These are phyloP conservation scores for Solanum commersonii DNA, from an alignment of 257 asterid genomes.

Conservation along the genomic window DNA sequence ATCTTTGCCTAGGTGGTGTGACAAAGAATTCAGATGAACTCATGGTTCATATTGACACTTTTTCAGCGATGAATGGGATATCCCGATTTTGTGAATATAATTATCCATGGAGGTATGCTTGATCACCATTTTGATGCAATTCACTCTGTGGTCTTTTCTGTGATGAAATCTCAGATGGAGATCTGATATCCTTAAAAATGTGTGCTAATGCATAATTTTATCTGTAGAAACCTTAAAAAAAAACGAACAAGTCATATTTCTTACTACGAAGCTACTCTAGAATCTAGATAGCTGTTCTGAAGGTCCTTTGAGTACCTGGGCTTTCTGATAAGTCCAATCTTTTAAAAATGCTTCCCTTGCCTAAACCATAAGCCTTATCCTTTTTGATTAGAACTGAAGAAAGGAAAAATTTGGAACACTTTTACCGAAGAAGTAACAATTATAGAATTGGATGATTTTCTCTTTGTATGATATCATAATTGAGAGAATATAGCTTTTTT, in stretches of 20 bases:
- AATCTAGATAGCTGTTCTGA: background rate
- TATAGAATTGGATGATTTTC: background rate
- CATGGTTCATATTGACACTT: conserved; percentile 83
- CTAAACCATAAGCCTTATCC: background rate
- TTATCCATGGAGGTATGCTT: conserved; percentile 66
- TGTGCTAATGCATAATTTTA: background rate
- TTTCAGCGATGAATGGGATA: conserved; percentile 87
- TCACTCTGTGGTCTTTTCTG: background rate
- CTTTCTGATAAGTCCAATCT: background rate
- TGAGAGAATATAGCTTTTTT: background rate
- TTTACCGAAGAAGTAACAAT: background rate
- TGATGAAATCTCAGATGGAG: background rate
- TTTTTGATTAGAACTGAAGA: background rate
- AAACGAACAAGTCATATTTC: background rate
- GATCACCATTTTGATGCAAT: background rate
- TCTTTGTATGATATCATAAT: background rate
- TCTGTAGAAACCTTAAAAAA: background rate
- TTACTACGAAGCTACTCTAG: background rate
- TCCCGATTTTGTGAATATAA: conserved; percentile 82
- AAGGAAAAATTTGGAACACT: background rate
- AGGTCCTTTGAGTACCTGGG: background rate
- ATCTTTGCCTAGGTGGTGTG: conserved; percentile 35
- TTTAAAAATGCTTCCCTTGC: background rate
- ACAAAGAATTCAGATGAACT: conserved; percentile 41
- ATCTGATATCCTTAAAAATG: background rate